These are phyloP conservation scores for Mycosphaerelloides madeirae DNA, from an alignment of 2,329 filamentous ascomycete genomes.

Conservation along the genomic window DNA sequence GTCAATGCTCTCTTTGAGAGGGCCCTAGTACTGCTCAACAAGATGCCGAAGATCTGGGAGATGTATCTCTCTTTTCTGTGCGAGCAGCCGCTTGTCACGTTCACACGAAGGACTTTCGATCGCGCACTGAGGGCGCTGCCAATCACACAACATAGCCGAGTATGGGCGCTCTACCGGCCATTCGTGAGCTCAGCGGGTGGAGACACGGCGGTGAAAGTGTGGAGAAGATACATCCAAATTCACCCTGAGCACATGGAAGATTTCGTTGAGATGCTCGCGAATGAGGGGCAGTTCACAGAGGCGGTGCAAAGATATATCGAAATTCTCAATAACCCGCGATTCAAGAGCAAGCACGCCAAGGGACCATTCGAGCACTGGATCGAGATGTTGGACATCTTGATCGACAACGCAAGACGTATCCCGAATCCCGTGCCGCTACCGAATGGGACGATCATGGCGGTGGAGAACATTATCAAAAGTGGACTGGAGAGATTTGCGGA, in stretches of 20 bases:
- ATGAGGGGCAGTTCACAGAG: slow-evolving; percentile 80
- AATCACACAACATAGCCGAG: slow-evolving; percentile 88
- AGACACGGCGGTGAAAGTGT: slow-evolving; percentile 85
- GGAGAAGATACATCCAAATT: slow-evolving; percentile 93
- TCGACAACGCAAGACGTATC: slow-evolving; percentile 64
- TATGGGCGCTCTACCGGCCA: slow-evolving; percentile 86
- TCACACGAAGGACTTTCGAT: slow-evolving; percentile 84
- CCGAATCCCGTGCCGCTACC: slow-evolving; percentile 71
- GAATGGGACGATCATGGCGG: slow-evolving; percentile 76
- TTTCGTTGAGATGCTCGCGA: slow-evolving; percentile 81
- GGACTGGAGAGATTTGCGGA: slow-evolving; percentile 88
- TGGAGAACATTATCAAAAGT: slow-evolving; percentile 87
- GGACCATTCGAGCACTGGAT: slow-evolving; percentile 96
- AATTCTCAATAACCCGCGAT: slow-evolving; percentile 82
- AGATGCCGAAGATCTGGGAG: slow-evolving; percentile 98
- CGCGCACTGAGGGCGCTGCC: slow-evolving; percentile 85
- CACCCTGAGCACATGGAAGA: slow-evolving; percentile 94
- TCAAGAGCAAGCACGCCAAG: slow-evolving; percentile 88
- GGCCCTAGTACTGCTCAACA: slow-evolving; percentile 88
- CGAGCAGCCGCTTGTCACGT: slow-evolving; percentile 84
- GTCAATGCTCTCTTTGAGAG: slow-evolving; percentile 93
- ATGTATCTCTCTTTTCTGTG: slow-evolving; percentile 91
- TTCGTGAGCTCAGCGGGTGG: slow-evolving; percentile 91
- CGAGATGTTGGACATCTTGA: slow-evolving; percentile 92
- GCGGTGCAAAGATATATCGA: slow-evolving; percentile 88